A percentile compares a stretch with the other conserved stretches of the same genome.
Evolutionary conservation across 1,139 yeast genomes (phyloP).

Genomic region (Scheffersomyces quercinus): DNA sequence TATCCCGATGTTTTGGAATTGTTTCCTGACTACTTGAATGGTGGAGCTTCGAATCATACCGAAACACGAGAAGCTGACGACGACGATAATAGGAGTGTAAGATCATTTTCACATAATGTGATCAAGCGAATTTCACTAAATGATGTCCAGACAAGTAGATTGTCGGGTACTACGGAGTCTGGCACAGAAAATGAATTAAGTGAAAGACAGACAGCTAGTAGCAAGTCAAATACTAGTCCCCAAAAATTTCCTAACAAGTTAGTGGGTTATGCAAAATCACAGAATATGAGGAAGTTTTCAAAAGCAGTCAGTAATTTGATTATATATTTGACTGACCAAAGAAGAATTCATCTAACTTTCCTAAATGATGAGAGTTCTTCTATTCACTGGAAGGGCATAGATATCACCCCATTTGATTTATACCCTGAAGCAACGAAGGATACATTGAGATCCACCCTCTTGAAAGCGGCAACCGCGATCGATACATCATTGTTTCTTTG

Average conservation of each 20-base stretch:
- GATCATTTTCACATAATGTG: slow-evolving; percentile 15
- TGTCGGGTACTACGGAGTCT: slow-evolving; percentile 24
- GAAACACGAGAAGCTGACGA: slow-evolving; percentile 8
- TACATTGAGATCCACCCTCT: slow-evolving; percentile 13
- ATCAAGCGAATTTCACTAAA: slow-evolving; percentile 20
- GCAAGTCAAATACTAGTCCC: slow-evolving; percentile 3
- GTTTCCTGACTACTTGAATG: slow-evolving; percentile 44
- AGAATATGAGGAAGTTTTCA: slow-evolving; percentile 28
- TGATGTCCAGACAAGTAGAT: slow-evolving; percentile 24
- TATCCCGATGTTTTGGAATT: slow-evolving; percentile 34
- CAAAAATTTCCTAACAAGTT: slow-evolving; percentile 1
- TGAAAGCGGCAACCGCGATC: slow-evolving; percentile 48
- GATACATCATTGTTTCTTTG: slow-evolving; percentile 82
- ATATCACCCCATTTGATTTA: slow-evolving; percentile 41
- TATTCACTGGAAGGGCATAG: slow-evolving; percentile 47
- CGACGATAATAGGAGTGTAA: slow-evolving; percentile 14
- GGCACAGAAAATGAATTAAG: slow-evolving; percentile 25
- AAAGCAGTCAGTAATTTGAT: slow-evolving; percentile 54
- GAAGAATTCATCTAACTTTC: slow-evolving; percentile 48
- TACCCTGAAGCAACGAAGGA: slow-evolving; percentile 23
- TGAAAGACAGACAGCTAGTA: slow-evolving; percentile 9
- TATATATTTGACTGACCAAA: slow-evolving; percentile 56
- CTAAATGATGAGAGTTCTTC: slow-evolving; percentile 30
- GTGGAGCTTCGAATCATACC: slow-evolving; percentile 15
- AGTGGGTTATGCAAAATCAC: slow-evolving; percentile 17